Percentiles rank a stretch among this genome's conserved stretches.
These are phyloP conservation scores for Lentinula guzmanii DNA, from an alignment of 768 basidiomycete species.

Conservation along the genomic window DNA sequence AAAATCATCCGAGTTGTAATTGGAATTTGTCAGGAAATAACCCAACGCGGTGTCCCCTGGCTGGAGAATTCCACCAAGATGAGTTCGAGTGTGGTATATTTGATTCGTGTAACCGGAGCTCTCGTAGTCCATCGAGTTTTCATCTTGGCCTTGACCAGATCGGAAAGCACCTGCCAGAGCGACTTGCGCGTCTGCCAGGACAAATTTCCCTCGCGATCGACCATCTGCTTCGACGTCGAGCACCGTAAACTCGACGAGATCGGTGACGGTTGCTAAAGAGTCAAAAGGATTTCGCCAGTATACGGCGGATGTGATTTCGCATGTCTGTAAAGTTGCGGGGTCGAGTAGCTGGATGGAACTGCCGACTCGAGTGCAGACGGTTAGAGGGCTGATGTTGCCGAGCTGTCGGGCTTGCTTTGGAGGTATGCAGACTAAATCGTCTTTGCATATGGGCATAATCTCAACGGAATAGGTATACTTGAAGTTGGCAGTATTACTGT, in stretches of 20 bases:
- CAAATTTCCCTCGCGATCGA: slow-evolving; percentile 50
- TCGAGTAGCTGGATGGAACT: slow-evolving; percentile 90
- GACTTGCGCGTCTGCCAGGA: slow-evolving; percentile 84
- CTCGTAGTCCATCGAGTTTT: slow-evolving; percentile 57
- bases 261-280: slow-evolving; percentile 72
- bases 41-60: slow-evolving; percentile 93
- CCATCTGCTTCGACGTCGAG: slow-evolving; percentile 86
- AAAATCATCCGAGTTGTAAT: slow-evolving; percentile 91
- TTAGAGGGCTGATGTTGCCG: slow-evolving; percentile 85
- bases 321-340: slow-evolving; percentile 75
- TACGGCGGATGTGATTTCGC: slow-evolving; percentile 69
- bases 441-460: slow-evolving; percentile 95
- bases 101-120: slow-evolving; percentile 54
- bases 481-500: slow-evolving; percentile 89
- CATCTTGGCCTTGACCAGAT: slow-evolving; percentile 41
- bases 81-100: slow-evolving; percentile 94
- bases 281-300: slow-evolving; percentile 95
- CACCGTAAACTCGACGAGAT: slow-evolving; percentile 92
- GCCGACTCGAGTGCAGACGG: slow-evolving; percentile 86
- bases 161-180: slow-evolving; percentile 77
- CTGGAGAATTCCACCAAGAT: slow-evolving; percentile 87
- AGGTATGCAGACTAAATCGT: slow-evolving; percentile 91
- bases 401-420: slow-evolving; percentile 73
- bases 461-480: slow-evolving; percentile 98
- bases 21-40: slow-evolving; percentile 81